phyloP scores from a whole-genome alignment of 1,139 yeast species.

The Blastobotrys apis region DNA sequence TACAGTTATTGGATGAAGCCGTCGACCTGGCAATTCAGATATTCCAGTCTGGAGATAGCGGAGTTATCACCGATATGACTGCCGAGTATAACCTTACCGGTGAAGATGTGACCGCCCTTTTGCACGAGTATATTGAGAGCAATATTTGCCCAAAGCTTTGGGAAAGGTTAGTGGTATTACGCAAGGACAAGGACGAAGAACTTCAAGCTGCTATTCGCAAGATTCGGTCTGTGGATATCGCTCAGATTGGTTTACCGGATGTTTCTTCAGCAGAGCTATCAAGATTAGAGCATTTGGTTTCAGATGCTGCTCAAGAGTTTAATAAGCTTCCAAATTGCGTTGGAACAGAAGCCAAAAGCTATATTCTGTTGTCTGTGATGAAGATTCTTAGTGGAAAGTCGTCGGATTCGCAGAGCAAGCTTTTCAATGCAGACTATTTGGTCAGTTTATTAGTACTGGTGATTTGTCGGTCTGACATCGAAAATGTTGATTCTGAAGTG shows the following conservation, averaged over 20 bases:
- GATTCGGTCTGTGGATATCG: constrained; percentile 57
- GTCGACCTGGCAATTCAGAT: constrained; percentile 42
- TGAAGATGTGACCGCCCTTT: constrained; percentile 48
- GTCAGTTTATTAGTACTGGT: constrained; percentile 71
- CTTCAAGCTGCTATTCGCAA: constrained; percentile 40
- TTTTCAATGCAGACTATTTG: constrained; percentile 76
- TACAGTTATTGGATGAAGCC: constrained; percentile 34
- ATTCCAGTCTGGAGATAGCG: constrained; percentile 37
- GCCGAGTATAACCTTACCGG: constrained; percentile 40
- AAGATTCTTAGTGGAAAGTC: constrained; percentile 36
- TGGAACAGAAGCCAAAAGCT: constrained; percentile 52
- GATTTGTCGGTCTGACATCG: constrained; percentile 58
- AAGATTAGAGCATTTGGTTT: constrained; percentile 44
- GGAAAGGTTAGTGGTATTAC: constrained; percentile 28
- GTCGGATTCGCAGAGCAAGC: constrained; percentile 19
- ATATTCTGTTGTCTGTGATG: constrained; percentile 52
- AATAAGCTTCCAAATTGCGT: constrained; percentile 47
- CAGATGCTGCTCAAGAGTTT: constrained; percentile 53
- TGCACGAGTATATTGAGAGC: constrained; percentile 67
- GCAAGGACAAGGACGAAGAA: constrained; percentile 36
- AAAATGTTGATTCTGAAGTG: constrained; percentile 58
- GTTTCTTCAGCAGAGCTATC: constrained; percentile 33
- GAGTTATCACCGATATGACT: constrained; percentile 31
- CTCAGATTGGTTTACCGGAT: constrained; percentile 64
- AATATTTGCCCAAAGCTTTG: constrained; percentile 51